Conservation (phyloP, 345 rosid species). For the Odontarrhena argentea region DNA sequence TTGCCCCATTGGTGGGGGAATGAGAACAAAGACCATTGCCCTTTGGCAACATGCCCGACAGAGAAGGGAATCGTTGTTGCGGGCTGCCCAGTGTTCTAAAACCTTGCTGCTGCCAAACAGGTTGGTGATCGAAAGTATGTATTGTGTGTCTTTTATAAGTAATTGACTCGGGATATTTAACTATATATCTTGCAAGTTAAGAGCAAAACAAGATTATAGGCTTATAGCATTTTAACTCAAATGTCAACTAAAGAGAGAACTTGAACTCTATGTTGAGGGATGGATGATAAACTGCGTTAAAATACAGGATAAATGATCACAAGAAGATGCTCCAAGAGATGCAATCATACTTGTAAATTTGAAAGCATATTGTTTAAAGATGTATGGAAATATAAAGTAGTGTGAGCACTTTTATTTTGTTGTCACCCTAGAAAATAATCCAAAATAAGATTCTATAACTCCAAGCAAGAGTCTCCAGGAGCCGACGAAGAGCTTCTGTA, state of each 20-base stretch:
- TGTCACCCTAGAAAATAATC: background rate
- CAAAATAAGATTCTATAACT: background rate
- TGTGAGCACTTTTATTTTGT: background rate
- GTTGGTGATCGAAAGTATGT: no score
- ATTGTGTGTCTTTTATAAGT: slow-evolving; percentile 4
- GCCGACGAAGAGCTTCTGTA: background rate
- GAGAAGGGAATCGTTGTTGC: slow-evolving; percentile 54
- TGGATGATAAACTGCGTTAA: background rate
- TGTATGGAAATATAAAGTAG: background rate
- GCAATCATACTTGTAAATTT: background rate
- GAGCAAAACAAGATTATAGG: slow-evolving; percentile 13
- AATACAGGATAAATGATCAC: background rate
- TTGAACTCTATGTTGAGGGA: no score
- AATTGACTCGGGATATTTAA: background rate
- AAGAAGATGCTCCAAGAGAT: background rate
- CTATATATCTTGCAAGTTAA: slow-evolving; percentile 7
- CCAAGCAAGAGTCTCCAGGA: background rate
- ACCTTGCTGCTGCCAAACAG: slow-evolving; percentile 7
- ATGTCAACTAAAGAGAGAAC: background rate
- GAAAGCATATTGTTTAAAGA: background rate
- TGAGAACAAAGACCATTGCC: slow-evolving; percentile 56
- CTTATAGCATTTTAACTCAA: background rate
- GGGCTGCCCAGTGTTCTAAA: slow-evolving; percentile 59
- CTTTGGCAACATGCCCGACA: slow-evolving; percentile 64
- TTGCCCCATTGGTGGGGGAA: slow-evolving; percentile 79